Evolutionary conservation across 495 filamentous ascomycete genomes (phyloP).

Genomic region (Cairneyella variabilis): DNA sequence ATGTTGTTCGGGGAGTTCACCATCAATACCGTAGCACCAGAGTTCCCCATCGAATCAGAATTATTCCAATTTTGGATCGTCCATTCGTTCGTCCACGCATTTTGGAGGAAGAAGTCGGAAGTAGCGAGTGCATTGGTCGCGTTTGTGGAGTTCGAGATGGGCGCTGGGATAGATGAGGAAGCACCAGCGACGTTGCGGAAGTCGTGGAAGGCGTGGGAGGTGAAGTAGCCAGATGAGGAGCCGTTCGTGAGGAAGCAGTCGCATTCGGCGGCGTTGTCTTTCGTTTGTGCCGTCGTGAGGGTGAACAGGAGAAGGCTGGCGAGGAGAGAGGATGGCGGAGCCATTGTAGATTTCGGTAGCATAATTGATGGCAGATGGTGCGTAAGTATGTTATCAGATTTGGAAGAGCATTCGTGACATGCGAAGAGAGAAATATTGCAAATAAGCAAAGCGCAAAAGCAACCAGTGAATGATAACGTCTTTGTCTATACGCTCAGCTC

Average conservation of each 20-base stretch:
- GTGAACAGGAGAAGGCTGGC: constrained; percentile 7
- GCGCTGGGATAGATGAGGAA: constrained; percentile 26
- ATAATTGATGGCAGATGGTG: not conserved
- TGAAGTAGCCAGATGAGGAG: constrained; percentile 50
- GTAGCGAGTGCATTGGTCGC: constrained; percentile 31
- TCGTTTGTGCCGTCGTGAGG: constrained; percentile 19
- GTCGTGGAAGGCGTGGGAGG: constrained; percentile 64
- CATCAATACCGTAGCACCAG: constrained; percentile 45
- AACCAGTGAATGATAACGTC: not conserved
- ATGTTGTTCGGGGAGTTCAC: constrained; percentile 63
- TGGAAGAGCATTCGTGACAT: not conserved
- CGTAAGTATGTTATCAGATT: not conserved
- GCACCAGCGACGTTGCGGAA: constrained; percentile 45
- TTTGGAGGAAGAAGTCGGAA: constrained; percentile 36
- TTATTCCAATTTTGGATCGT: constrained; percentile 55
- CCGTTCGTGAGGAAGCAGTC: constrained; percentile 47
- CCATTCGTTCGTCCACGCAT: constrained; percentile 50
- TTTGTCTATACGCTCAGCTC: too few relatives aligned
- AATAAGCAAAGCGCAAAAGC: not conserved
- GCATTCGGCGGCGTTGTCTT: constrained; percentile 32
- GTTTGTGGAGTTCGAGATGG: constrained; percentile 26
- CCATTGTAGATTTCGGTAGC: constrained; percentile 10
- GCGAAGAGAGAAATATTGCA: not conserved
- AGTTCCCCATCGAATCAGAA: constrained; percentile 17
- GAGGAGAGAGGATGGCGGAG: constrained; percentile 7